A percentile compares a stretch with the other conserved stretches of the same genome.
Evolutionary conservation across 176 grass and related monocot species (phyloP).

Genomic region (bread wheat (Triticum aestivum)): DNA sequence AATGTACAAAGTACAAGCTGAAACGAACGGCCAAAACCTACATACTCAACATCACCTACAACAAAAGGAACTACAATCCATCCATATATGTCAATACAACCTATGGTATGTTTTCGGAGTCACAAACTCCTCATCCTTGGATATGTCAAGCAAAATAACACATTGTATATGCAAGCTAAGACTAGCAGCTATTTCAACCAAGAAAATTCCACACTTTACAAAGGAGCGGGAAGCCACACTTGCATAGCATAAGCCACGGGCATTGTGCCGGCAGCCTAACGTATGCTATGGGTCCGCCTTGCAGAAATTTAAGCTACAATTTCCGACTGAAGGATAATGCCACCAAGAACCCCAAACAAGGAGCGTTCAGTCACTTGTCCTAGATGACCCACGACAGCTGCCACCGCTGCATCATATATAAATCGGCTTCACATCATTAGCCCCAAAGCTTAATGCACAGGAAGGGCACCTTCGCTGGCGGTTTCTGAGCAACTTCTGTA

Average conservation of each 20-base stretch:
- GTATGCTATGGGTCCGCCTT: background rate
- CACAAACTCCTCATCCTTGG: background rate
- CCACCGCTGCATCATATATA: slow-evolving; percentile 53
- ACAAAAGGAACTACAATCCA: background rate
- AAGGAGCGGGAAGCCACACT: slow-evolving; percentile 14
- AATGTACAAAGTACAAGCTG: background rate
- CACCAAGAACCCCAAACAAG: slow-evolving; percentile 6
- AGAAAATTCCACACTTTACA: slow-evolving; percentile 35
- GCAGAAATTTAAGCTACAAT: slow-evolving; percentile 31
- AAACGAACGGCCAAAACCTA: background rate
- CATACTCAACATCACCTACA: slow-evolving; percentile 4
- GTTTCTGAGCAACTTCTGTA: slow-evolving; percentile 64
- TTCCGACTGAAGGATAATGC: slow-evolving; percentile 3
- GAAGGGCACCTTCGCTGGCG: slow-evolving; percentile 72
- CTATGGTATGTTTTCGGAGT: slow-evolving; percentile 7
- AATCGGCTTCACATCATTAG: slow-evolving; percentile 88
- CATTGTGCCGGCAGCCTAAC: background rate
- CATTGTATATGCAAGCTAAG: slow-evolving; percentile 21
- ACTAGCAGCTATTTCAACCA: slow-evolving; percentile 20
- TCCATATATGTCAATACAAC: background rate
- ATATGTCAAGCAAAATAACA: slow-evolving; percentile 44
- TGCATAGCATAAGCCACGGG: slow-evolving; percentile 13
- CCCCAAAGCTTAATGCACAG: slow-evolving; percentile 66
- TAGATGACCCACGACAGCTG: background rate
- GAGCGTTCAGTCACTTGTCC: background rate